Evolutionary conservation across 148 eudicot genomes (phyloP).

Genomic region (Fagopyrum homotropicum): DNA sequence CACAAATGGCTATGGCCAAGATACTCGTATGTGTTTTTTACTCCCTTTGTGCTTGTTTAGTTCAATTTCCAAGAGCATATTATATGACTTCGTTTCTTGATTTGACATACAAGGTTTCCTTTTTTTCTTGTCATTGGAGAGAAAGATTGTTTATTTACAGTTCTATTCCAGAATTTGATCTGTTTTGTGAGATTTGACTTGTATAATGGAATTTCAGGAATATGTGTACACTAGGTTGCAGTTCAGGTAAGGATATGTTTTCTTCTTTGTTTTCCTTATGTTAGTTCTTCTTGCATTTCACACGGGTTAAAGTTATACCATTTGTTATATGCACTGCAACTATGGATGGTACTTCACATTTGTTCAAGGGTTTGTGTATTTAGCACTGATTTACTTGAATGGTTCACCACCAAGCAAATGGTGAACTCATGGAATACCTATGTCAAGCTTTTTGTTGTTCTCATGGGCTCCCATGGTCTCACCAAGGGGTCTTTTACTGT

Average conservation of each 20-base stretch:
- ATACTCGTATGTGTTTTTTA: neutral
- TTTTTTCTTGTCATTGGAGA: neutral
- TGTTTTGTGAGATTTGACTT: neutral
- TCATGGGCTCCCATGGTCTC: constrained; percentile 94
- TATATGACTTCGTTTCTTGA: neutral
- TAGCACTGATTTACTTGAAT: constrained; percentile 62
- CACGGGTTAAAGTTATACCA: neutral
- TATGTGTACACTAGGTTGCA: constrained; percentile 1
- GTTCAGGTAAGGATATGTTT: neutral
- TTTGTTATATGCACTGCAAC: constrained; percentile 19
- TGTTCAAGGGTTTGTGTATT: constrained; percentile 84
- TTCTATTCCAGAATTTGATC: neutral
- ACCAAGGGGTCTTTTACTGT: constrained; percentile 95
- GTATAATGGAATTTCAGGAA: neutral
- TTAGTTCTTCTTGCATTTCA: neutral
- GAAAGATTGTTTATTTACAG: no score
- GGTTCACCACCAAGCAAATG: constrained; percentile 92
- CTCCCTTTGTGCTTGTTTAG: neutral
- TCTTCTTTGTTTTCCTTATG: neutral
- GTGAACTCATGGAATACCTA: constrained; percentile 96
- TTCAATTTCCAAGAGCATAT: neutral
- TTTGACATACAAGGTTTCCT: neutral
- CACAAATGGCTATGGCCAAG: no score
- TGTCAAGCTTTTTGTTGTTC: constrained; percentile 75
- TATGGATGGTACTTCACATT: constrained; percentile 98